Evolutionary conservation across 2,329 filamentous ascomycete species (phyloP).

Genomic region (Apiospora saccharicola): DNA sequence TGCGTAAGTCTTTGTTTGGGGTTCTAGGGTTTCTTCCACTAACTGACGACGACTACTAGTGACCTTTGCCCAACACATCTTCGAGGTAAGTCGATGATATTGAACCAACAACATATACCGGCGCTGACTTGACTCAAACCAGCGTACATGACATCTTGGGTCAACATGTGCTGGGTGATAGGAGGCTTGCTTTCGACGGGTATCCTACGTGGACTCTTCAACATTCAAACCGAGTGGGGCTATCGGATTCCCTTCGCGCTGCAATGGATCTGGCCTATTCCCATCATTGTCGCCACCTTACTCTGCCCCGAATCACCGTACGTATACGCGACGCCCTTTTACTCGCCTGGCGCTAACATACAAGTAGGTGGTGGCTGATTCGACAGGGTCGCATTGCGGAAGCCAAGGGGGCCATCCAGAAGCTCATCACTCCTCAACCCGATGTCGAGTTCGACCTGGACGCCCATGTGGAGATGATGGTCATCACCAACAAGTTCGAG

Average conservation of each 20-base stretch:
- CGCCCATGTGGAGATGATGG: conserved; percentile 28
- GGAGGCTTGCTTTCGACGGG: conserved; percentile 26
- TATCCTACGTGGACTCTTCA: conserved; percentile 26
- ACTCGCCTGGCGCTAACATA: neutral
- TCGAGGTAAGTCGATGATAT: conserved; percentile 13
- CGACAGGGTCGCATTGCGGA: conserved; percentile 26
- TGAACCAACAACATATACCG: neutral
- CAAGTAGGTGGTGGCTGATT: conserved; percentile 23
- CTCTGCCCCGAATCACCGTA: conserved; percentile 27
- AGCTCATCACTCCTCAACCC: conserved; percentile 15
- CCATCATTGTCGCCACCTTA: conserved; percentile 24
- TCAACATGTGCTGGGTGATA: conserved; percentile 28
- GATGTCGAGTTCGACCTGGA: conserved; percentile 26
- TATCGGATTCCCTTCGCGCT: conserved; percentile 27
- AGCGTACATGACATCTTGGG: conserved; percentile 28
- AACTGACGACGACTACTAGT: neutral
- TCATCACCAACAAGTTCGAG: conserved; percentile 27
- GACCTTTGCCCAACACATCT: conserved; percentile 28
- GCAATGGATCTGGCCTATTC: conserved; percentile 29
- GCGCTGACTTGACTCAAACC: neutral
- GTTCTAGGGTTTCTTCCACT: neutral
- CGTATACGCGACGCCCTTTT: neutral
- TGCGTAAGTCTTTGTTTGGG: neutral
- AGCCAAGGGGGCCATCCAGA: conserved; percentile 25
- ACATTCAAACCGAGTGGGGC: conserved; percentile 26